These are phyloP conservation scores for Craterostigma plantagineum DNA, from an alignment of 257 asterid genomes.

Conservation along the genomic window DNA sequence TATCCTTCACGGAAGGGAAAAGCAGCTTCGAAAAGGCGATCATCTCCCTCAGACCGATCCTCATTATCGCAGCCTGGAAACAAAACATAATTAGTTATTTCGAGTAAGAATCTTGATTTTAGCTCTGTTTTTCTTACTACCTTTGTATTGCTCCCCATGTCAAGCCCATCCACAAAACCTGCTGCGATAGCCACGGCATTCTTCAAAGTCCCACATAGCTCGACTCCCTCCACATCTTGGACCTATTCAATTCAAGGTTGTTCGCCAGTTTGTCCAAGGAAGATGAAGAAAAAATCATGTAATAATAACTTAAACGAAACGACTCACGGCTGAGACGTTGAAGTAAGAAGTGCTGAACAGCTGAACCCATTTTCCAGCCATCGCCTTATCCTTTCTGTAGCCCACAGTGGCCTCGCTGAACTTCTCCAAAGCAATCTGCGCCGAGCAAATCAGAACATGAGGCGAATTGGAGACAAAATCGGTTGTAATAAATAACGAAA, in stretches of 20 bases:
- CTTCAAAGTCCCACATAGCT: slow-evolving; percentile 74
- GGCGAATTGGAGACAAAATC: not conserved
- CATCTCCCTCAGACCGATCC: slow-evolving; percentile 77
- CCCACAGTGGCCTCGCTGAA: slow-evolving; percentile 91
- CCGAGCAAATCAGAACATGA: slow-evolving; percentile 4
- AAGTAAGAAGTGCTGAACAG: slow-evolving; percentile 61
- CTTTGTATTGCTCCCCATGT: slow-evolving; percentile 86
- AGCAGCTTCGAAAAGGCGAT: slow-evolving; percentile 67
- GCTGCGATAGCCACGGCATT: slow-evolving; percentile 76
- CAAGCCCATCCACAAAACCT: slow-evolving; percentile 64
- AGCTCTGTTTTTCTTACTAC: slow-evolving; percentile 13
- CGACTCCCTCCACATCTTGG: slow-evolving; percentile 82
- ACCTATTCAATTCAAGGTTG: too few species aligned
- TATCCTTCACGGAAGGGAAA: slow-evolving; percentile 66
- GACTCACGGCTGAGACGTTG: slow-evolving; percentile 57
- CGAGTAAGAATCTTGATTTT: not conserved
- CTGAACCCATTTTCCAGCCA: slow-evolving; percentile 65
- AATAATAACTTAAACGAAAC: too few species aligned
- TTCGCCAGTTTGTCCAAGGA: too few species aligned
- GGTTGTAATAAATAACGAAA: not conserved
- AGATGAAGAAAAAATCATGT: too few species aligned
- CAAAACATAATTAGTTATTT: not conserved
- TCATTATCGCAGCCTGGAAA: slow-evolving; percentile 74
- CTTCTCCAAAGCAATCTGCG: slow-evolving; percentile 74
- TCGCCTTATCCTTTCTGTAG: slow-evolving; percentile 42